Base-by-base conservation (phyloP, 129 eudicot species). In the Heracleum sosnowskyi region DNA sequence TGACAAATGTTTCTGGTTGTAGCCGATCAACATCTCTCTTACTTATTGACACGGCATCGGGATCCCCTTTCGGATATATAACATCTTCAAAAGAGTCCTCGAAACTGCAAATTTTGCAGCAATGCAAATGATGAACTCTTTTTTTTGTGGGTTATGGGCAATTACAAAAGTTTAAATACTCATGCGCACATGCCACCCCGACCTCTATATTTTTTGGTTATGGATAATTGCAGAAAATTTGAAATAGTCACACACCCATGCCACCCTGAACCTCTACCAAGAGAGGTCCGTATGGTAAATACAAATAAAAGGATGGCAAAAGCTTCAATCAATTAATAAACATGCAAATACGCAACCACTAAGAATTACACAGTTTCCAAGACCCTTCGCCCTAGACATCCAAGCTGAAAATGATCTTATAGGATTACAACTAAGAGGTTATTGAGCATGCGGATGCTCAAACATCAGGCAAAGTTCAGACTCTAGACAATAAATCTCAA, bases 11-110 rank as follows among this genome's bases (percentile, higher is more conserved):
- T 79, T 91, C 97, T 45, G 98, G 98, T 47, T 79, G 84, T 72
- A 93, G 89, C 64, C 91, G 79, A 85, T 93, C 98, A 33, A 91
- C 86, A 35, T 93, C 98, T 81, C 96, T 85, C 84, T 91, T 93
- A 81, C 96, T 88, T 57, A 93, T 83, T 6, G 97, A 88, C 76
- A 93, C 97, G 76, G 98, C 97, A 88, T 93, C 97, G 51, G 88
- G 80, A 79, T 91, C 98, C 53, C 98, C 98, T 81, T 89, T 83
- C n/a, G 97, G 98, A 86, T 94, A 94, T 45, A 94, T 83, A 68
- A 94, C 89, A 31, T 94, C 97, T 76, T 88, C 96, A 83, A 89
- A 90, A 60, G 89, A 90, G 80, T 84, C 79, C 73, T 82, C 84
- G 76, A 90, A 93, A 66, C 97, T 89, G 89, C 79, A 86, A 26